These are phyloP conservation scores for Lippia alba DNA, from an alignment of 305 asterid genomes.

Conservation along the genomic window DNA sequence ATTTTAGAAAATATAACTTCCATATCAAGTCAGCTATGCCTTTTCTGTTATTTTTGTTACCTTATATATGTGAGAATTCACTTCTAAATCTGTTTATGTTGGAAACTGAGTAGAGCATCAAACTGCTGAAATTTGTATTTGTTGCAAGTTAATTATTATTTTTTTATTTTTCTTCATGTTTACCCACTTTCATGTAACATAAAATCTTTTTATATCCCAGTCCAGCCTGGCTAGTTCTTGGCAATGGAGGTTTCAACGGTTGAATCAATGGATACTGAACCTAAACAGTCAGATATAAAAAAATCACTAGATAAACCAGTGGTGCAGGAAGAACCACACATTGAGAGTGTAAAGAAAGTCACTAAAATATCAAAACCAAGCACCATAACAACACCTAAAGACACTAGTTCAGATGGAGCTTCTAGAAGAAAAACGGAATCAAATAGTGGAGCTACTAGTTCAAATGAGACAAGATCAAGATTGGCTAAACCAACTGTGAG, in stretches of 20 bases:
- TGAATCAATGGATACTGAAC: constrained; percentile 33
- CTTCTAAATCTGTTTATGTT: constrained; percentile 2
- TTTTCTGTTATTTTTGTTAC: background rate
- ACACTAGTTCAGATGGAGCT: constrained; percentile 36
- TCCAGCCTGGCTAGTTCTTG: constrained; percentile 24
- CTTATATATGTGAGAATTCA: constrained; percentile 13
- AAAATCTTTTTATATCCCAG: background rate
- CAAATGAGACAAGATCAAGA: constrained; percentile 50
- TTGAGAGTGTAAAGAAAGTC: constrained; percentile 51
- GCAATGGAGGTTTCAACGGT: constrained; percentile 52
- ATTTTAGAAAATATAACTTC: constrained; percentile 12
- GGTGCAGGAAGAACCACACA: constrained; percentile 44
- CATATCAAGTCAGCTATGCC: constrained; percentile 8
- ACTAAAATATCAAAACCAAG: constrained; percentile 49
- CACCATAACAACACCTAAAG: constrained; percentile 38
- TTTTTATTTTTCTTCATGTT: background rate
- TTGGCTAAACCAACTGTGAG: constrained; percentile 72
- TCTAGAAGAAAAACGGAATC: constrained; percentile 51
- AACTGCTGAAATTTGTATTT: constrained; percentile 21
- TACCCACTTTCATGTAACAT: background rate
- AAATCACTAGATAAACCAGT: constrained; percentile 31
- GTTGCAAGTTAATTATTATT: constrained; percentile 10
- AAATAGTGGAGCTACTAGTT: constrained; percentile 45
- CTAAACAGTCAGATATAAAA: constrained; percentile 32
- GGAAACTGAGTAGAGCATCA: constrained; percentile 21